Evolutionary conservation across 129 eudicot genomes (phyloP), one percentile per base, ranked within the genome.

Genomic region (Helianthus tuberosus): DNA sequence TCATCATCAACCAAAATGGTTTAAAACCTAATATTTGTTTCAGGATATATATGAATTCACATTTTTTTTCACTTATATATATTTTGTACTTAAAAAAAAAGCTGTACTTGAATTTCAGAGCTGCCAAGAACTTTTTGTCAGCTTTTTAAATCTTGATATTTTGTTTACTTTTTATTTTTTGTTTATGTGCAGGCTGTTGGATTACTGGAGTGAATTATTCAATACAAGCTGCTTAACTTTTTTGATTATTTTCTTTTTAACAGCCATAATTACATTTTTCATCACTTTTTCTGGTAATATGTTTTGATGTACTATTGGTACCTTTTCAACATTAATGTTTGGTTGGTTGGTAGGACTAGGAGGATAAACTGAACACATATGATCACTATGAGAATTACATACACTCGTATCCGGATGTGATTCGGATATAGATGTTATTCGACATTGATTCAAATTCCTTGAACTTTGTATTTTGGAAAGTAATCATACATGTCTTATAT

Each of bases 131-230:
- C 12, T 20, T 23, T 36, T 8, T 58, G 64, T 71, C 38, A 44
- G 20, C 17, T 15, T 39, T 71, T 25, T 39, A 55, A n/a, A 55
- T 39, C 41, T 55, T 63, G 41, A 32, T 9, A 74, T 38, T 59
- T 64, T 25, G 8, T 53, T 32, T 27, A 6, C n/a, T 14, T 61
- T 32, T 48, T 9, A 27, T 27, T 27, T 27, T 27, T 27, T 27
- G 32, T 73, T 72, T 51, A 36, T 66, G 50, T 74, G 74, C 80
- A 76, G 68, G 75, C 69, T 76, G 69, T 20, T 68, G 17, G 68
- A 68, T 64, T 74, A 20, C 38, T 36, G 78, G 78, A 51, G 69
- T 25, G 66, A 36, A 7, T 73, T 46, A 61, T 66, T 67, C 23
- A 66, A 27, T 36, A 49, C 59, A 77, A 61, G 75, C 2, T 76